Percentiles rank a stretch among this genome's conserved stretches.
phyloP scores from a whole-genome alignment of 805 yeast species.

The Hyphopichia homilentoma region DNA sequence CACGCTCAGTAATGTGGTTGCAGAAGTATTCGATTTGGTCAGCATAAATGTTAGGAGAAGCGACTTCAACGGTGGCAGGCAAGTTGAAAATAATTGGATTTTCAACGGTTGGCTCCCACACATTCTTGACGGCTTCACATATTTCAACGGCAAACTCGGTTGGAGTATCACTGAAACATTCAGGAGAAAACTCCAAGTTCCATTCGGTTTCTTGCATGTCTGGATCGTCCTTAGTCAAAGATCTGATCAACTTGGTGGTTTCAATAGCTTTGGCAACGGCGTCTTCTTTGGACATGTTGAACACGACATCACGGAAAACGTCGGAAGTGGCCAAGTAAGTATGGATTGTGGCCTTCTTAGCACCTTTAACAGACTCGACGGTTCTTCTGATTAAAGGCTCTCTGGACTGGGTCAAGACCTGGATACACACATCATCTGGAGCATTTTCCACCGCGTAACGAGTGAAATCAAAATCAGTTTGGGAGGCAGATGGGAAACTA shows the following conservation, averaged over 20 bases:
- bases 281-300: slow-evolving; percentile 66
- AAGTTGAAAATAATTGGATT: slow-evolving; percentile 73
- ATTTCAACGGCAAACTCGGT: slow-evolving; percentile 70
- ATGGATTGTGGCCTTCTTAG: slow-evolving; percentile 68
- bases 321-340: slow-evolving; percentile 76
- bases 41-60: slow-evolving; percentile 73
- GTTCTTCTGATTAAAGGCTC: slow-evolving; percentile 72
- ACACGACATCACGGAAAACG: slow-evolving; percentile 70
- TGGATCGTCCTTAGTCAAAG: slow-evolving; percentile 75
- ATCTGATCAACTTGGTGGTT: slow-evolving; percentile 62
- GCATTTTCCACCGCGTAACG: slow-evolving; percentile 75
- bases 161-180: slow-evolving; percentile 72
- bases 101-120: slow-evolving; percentile 76
- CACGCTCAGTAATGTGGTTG: slow-evolving; percentile 65
- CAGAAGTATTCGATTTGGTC: slow-evolving; percentile 78
- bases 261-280: slow-evolving; percentile 67
- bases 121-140: slow-evolving; percentile 75
- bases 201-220: slow-evolving; percentile 57
- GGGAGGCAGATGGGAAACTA: slow-evolving; percentile 77
- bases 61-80: slow-evolving; percentile 79
- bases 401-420: slow-evolving; percentile 73
- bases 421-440: slow-evolving; percentile 71
- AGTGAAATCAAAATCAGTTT: slow-evolving; percentile 79
- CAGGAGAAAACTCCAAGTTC: slow-evolving; percentile 76
- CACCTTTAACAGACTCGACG: slow-evolving; percentile 69